phyloP scores from a whole-genome alignment of 306 rosid species.

The Lupinus albus region DNA sequence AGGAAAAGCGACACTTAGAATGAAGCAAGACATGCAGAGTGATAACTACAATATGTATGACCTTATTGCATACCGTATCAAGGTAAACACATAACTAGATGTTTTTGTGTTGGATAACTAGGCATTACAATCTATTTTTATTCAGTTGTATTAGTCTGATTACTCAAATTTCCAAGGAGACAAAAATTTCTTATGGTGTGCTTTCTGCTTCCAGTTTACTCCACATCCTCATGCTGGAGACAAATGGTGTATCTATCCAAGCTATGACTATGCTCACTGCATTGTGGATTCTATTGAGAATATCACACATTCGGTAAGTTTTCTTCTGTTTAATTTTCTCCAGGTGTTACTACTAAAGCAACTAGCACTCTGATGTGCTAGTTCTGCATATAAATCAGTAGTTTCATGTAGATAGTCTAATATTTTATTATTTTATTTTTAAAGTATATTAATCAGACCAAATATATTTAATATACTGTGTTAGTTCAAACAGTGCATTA shows the following conservation, averaged over 20 bases:
- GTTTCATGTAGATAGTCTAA: background rate
- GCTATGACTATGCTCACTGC: slow-evolving; percentile 97
- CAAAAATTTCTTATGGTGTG: slow-evolving; percentile 33
- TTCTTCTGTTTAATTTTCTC: slow-evolving; percentile 26
- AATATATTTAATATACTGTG: slow-evolving; percentile 11
- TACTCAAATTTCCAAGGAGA: slow-evolving; percentile 27
- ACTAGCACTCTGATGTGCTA: too few species aligned
- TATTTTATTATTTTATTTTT: background rate
- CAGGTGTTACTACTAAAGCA: too few species aligned
- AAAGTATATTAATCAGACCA: background rate
- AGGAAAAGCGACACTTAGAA: slow-evolving; percentile 95
- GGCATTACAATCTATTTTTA: background rate
- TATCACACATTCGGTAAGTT: slow-evolving; percentile 89
- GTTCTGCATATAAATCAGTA: background rate
- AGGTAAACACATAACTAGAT: slow-evolving; percentile 54
- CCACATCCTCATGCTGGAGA: slow-evolving; percentile 99
- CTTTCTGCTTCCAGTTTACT: slow-evolving; percentile 65
- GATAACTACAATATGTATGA: slow-evolving; percentile 96
- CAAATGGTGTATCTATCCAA: slow-evolving; percentile 98
- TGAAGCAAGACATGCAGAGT: slow-evolving; percentile 99
- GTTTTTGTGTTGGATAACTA: background rate
- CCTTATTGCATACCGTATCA: slow-evolving; percentile 94
- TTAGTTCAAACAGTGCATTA: background rate
- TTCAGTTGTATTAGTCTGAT: background rate
- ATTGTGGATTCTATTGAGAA: slow-evolving; percentile 98